Evolutionary conservation across 495 filamentous ascomycete species (phyloP).

Genomic region (Penicillium diatomitis): DNA sequence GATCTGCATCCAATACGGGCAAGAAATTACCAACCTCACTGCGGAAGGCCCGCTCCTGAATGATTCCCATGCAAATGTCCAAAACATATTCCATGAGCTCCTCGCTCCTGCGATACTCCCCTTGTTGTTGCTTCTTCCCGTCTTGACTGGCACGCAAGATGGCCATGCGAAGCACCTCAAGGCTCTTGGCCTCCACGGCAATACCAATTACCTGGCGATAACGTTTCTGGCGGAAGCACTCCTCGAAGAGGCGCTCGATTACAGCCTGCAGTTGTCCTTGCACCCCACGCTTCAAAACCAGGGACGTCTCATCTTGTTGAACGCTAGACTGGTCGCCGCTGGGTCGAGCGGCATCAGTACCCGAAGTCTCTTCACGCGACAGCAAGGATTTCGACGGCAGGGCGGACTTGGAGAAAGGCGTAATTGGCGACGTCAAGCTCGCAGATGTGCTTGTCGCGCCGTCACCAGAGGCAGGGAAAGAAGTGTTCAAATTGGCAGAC

Average conservation of each 20-base stretch:
- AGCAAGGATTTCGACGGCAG: constrained; percentile 89
- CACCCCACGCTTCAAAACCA: constrained; percentile 45
- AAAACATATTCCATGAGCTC: constrained; percentile 96
- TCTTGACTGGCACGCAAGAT: constrained; percentile 77
- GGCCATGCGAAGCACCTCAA: constrained; percentile 78
- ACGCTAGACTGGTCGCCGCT: constrained; percentile 45
- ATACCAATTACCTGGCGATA: constrained; percentile 99
- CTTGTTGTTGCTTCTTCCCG: constrained; percentile 58
- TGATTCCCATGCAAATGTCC: constrained; percentile 93
- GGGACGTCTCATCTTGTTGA: constrained; percentile 43
- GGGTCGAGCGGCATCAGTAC: constrained; percentile 44
- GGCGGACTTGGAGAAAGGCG: constrained; percentile 85
- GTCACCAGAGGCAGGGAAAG: constrained; percentile 54
- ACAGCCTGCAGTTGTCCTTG: constrained; percentile 69
- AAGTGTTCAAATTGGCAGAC: constrained; percentile 61
- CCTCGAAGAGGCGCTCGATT: constrained; percentile 85
- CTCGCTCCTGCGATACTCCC: constrained; percentile 57
- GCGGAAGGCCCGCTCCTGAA: constrained; percentile 84
- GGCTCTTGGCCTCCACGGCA: constrained; percentile 87
- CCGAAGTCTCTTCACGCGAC: constrained; percentile 63
- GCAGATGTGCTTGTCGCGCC: constrained; percentile 58
- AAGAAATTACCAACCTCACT: constrained; percentile 49
- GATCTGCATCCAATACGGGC: not conserved
- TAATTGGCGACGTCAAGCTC: constrained; percentile 74
- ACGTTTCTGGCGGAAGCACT: constrained; percentile 73